Base-by-base conservation (phyloP, 2,329 filamentous ascomycete genomes). In the Neocatenulostroma microsporum region DNA sequence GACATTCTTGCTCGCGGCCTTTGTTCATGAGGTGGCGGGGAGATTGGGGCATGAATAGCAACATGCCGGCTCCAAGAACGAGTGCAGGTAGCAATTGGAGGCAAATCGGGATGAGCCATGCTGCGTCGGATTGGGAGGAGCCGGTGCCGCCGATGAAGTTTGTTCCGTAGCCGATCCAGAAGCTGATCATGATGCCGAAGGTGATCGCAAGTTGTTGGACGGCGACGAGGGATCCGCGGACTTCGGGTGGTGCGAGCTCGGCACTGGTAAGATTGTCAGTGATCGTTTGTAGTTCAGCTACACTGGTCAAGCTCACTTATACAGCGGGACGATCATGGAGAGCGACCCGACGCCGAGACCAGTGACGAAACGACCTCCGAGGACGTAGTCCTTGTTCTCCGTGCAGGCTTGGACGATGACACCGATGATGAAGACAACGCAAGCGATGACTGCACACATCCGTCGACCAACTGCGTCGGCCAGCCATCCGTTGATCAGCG, bases 1-100 rank as follows among this genome's bases (percentile, higher is more conserved):
- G 72, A 0, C 79, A 79, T 53, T 87, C 82, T 0, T 70, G 69
- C 49, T 85, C 81, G 20, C 80, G 76, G 40, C 65, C 67, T 47
- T 82, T 76, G 55, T 84, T 77, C 13, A 83, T 63, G 2, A 88
- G 69, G 80, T 81, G 86, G 45, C 84, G 72, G 0, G 83, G 83
- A 0, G 77, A 82, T 58, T 81, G 84, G 0, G 82, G 83, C 80
- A 87, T 84, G 62, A 84, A 85, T 12, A 41, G 84, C 9, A 82
- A 52, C 72, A 87, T 87, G 24, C 83, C 82, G 9, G 72, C 49
- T 19, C 80, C 74, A 2, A 89, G 71, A 3, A 85, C 48, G 2
- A 78, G 49, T 1, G 80, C 82, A 0, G 82, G 82, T 0, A 70
- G 66, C 3, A 87, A 67, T 50, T 89, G 84, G 0, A 88, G 66